phyloP scores from a whole-genome alignment of 805 yeast genomes.

The Yamadazyma akitaensis region DNA sequence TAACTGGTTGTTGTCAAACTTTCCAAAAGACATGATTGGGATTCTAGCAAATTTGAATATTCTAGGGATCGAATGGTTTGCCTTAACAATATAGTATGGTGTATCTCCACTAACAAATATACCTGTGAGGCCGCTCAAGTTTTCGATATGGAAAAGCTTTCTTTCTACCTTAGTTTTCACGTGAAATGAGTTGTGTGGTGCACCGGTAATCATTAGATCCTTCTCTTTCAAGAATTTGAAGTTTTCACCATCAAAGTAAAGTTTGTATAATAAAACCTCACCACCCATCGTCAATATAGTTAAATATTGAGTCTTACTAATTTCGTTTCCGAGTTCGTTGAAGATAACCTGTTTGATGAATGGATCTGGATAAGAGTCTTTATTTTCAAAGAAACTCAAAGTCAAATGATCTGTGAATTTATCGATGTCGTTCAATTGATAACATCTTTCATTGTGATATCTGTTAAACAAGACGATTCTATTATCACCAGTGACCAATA shows the following conservation, averaged over 20 bases:
- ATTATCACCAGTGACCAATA: conserved; percentile 75
- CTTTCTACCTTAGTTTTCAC: conserved; percentile 69
- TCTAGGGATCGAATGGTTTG: conserved; percentile 59
- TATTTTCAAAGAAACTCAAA: conserved; percentile 48
- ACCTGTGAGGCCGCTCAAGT: conserved; percentile 54
- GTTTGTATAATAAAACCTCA: conserved; percentile 65
- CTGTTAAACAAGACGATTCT: conserved; percentile 62
- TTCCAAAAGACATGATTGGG: conserved; percentile 65
- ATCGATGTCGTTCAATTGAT: conserved; percentile 48
- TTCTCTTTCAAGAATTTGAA: conserved; percentile 42
- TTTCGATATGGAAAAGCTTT: conserved; percentile 55
- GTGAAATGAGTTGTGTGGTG: conserved; percentile 74
- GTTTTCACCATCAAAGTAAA: conserved; percentile 46
- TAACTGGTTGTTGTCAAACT: conserved; percentile 54
- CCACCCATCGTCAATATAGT: conserved; percentile 78
- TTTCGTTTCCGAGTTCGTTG: conserved; percentile 61
- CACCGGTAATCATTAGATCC: conserved; percentile 60
- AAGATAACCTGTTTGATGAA: conserved; percentile 64
- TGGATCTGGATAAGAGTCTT: conserved; percentile 63
- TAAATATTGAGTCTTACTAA: conserved; percentile 55
- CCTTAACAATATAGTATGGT: conserved; percentile 67
- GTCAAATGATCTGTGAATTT: conserved; percentile 43
- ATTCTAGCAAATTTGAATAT: conserved; percentile 63
- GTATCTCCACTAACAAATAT: conserved; percentile 72
- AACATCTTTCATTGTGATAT: conserved; percentile 51